Evolutionary conservation across 2,329 filamentous ascomycete genomes (phyloP), one percentile per base, ranked within the genome.

Genomic region (Colletotrichum salicis): DNA sequence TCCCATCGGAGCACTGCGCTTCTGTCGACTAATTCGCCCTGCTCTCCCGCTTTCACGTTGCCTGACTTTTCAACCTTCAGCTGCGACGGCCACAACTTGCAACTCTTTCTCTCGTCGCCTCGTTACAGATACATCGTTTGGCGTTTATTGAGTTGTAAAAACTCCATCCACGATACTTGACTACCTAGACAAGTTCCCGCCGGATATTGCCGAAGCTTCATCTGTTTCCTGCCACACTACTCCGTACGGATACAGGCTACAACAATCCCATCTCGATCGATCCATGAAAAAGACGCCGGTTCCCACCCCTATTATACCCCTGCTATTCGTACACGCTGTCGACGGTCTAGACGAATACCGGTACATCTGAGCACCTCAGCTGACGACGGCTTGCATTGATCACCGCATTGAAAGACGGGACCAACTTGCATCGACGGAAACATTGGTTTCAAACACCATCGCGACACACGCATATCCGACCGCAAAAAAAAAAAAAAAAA

Each of bases 391-490:
- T 29, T 64, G 45, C 61, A 19, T 55, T 48, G 41, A 22, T 37
- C 13, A 19, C 41, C 41, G 69, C 69, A 71, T 69, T 31, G 29
- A 69, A 55, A 41, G 33, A 57, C 57, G 24, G 51, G 52, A 62
- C 64, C 68, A 54, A 24, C 51, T 61, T 61, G 68, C 22, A 62
- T 60, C 69, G 65, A 66, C 65, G 41, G 54, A 69, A 69, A 64
- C 54, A 71, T 71, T 69, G 69, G 69, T 64, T 48, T 60, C 69
- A 71, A 71, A 71, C 69, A 69, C 69, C 69, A 71, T 71, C 69
- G 69, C 65, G 69, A 71, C 69, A 60, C 59, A 11, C 65, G 54
- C 35, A 60, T 59, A 69, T 69, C 69, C 22, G 69, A 71, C 59
- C 65, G 68, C 65, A 19, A 27, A 62, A 71, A 64, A n/a, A n/a